Evolutionary conservation across 1,284 basidiomycete genomes (phyloP).

Genomic region (Puccinia novopanici): DNA sequence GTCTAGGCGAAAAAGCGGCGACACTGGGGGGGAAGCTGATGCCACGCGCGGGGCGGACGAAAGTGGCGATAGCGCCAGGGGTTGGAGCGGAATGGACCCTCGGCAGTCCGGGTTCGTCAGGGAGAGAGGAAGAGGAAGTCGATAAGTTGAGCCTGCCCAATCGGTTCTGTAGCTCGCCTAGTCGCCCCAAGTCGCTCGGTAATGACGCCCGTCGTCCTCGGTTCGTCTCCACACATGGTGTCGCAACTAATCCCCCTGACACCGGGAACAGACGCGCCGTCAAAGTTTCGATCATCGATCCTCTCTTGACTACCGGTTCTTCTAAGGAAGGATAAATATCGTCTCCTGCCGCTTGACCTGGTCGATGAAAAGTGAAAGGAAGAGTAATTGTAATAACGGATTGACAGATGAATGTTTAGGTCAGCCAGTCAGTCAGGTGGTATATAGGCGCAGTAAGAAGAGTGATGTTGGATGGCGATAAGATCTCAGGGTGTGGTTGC

Average conservation of each 20-base stretch:
- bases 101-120: not conserved
- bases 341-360: not conserved
- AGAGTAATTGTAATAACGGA: not conserved
- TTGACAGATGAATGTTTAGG: not conserved
- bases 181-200: not conserved
- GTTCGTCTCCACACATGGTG: not conserved
- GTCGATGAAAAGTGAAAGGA: not conserved
- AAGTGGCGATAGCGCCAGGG: not conserved
- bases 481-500: not conserved
- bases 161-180: not conserved
- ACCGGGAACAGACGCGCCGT: constrained; percentile 7
- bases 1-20: not conserved
- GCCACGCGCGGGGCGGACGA: not conserved
- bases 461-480: not conserved
- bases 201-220: not conserved
- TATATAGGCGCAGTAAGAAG: not conserved
- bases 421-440: not conserved
- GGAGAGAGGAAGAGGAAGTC: not conserved
- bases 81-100: not conserved
- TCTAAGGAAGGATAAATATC: not conserved
- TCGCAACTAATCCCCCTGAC: not conserved
- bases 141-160: not conserved
- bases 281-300: constrained; percentile 13
- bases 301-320: not conserved
- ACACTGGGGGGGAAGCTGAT: not conserved